These are phyloP conservation scores for Paecilomyces sp. DNA, from an alignment of 2,329 filamentous ascomycete species.

Conservation along the genomic window DNA sequence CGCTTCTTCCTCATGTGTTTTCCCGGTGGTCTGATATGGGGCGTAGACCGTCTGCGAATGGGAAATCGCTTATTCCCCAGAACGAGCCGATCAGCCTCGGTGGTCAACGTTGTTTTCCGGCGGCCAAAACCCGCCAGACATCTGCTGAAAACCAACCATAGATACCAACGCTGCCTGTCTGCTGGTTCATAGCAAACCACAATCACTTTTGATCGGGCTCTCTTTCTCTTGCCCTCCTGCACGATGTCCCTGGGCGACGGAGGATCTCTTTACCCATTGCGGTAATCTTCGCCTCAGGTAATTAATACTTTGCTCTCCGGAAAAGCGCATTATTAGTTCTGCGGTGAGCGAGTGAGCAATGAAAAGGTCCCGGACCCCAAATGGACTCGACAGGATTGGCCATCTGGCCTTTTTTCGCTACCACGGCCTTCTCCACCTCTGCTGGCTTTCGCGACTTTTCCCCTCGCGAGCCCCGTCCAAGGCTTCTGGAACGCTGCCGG, in stretches of 20 bases:
- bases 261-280: background rate
- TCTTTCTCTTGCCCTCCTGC: background rate
- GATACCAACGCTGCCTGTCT: background rate
- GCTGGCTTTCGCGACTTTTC: background rate
- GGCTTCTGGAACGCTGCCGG: background rate
- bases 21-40: background rate
- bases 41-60: background rate
- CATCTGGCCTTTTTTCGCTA: background rate
- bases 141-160: background rate
- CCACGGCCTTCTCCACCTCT: background rate
- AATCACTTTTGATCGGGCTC: too few relatives aligned
- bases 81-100: background rate
- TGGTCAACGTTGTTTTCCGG: background rate
- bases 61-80: background rate
- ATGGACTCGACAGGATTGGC: background rate
- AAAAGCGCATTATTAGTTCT: background rate
- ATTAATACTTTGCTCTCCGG: background rate
- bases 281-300: background rate
- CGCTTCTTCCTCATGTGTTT: background rate
- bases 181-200: background rate
- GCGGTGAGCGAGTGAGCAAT: background rate
- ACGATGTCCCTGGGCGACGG: background rate
- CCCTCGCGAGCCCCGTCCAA: background rate
- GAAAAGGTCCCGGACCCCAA: background rate
- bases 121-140: background rate